Evolutionary conservation across 78 protist species (phyloP).

Genomic region (Bigelowiella natans): DNA sequence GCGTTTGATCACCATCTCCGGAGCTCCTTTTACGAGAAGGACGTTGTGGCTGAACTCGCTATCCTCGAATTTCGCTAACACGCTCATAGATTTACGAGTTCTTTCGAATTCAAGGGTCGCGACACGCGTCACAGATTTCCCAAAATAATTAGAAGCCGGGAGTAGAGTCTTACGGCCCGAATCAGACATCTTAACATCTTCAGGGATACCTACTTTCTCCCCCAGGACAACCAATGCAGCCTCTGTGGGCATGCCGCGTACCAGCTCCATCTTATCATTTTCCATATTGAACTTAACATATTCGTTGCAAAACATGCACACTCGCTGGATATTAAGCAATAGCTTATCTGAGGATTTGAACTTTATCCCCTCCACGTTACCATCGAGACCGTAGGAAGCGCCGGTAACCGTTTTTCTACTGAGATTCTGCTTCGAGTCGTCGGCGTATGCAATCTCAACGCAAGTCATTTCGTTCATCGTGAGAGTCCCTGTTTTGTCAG

Average conservation of each 20-base stretch:
- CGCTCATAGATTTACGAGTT: slow-evolving; percentile 59
- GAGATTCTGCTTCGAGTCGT: background rate
- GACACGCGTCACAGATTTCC: background rate
- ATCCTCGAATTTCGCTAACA: background rate
- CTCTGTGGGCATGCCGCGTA: slow-evolving; percentile 47
- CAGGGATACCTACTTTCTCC: slow-evolving; percentile 45
- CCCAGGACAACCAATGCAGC: slow-evolving; percentile 43
- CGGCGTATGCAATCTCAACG: background rate
- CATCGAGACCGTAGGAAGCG: slow-evolving; percentile 2
- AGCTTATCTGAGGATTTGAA: background rate
- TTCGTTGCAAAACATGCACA: slow-evolving; percentile 44
- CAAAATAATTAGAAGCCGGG: background rate
- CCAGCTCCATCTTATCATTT: background rate
- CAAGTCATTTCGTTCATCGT: slow-evolving; percentile 77
- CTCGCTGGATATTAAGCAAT: slow-evolving; percentile 1
- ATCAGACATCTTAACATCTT: background rate
- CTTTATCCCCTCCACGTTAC: background rate
- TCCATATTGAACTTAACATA: background rate
- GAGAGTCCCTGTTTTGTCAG: slow-evolving; percentile 95
- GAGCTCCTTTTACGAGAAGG: slow-evolving; percentile 55
- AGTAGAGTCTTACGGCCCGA: background rate
- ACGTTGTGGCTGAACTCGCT: background rate
- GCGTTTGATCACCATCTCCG: slow-evolving; percentile 45
- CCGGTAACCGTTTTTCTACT: slow-evolving; percentile 9
- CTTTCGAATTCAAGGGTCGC: slow-evolving; percentile 56